Conservation (phyloP, 2,329 filamentous ascomycete genomes). For the Fusarium circinatum region DNA sequence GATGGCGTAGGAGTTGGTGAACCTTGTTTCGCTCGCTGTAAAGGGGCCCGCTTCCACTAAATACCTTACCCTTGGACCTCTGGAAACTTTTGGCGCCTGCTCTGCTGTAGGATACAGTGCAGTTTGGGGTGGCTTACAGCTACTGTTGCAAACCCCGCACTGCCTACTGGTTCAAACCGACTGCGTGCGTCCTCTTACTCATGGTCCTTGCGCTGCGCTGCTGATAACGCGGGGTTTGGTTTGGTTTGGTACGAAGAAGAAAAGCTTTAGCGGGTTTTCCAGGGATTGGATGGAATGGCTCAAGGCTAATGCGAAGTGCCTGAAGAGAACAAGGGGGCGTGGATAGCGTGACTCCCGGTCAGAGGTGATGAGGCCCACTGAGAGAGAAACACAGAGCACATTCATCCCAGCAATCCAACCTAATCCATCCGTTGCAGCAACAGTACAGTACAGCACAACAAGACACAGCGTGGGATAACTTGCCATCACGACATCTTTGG, state of each 20-base stretch:
- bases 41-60: constrained; percentile 39
- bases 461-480: neutral
- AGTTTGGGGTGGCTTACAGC: neutral
- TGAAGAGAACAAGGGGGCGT: constrained; percentile 17
- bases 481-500: neutral
- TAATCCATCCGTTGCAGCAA: neutral
- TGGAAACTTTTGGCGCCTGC: neutral
- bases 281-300: neutral
- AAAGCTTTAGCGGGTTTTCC: neutral
- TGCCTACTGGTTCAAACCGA: constrained; percentile 15
- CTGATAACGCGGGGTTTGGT: constrained; percentile 35
- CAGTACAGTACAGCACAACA: neutral
- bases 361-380: constrained; percentile 21
- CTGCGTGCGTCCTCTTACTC: neutral
- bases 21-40: constrained; percentile 12
- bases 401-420: neutral
- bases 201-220: neutral
- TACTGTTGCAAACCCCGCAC: constrained; percentile 35
- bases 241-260: neutral
- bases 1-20: constrained; percentile 1
- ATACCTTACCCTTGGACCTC: constrained; percentile 20
- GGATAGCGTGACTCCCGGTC: neutral
- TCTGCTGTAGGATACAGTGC: neutral
- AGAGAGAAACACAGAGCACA: neutral
- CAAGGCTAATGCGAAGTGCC: constrained; percentile 3